Conservation (phyloP, 2,329 filamentous ascomycete species). For the Chrysoporthe deuterocubensis region DNA sequence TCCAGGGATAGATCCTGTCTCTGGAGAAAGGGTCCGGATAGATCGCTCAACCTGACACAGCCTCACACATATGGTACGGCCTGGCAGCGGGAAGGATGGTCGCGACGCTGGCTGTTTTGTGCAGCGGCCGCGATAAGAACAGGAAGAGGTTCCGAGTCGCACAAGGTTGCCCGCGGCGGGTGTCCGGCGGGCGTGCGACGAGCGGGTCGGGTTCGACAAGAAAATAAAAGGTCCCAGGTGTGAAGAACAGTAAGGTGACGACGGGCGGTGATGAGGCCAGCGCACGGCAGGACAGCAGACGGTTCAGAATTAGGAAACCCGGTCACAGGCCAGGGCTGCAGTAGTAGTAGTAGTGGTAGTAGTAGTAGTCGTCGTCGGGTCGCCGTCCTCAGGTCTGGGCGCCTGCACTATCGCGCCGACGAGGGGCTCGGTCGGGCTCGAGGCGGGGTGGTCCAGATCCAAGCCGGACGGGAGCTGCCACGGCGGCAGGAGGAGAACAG, state of each 20-base stretch:
- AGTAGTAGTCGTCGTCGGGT: not conserved
- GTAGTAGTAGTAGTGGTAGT: too few relatives aligned
- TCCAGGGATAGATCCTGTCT: not conserved
- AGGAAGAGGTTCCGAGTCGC: conserved; percentile 17
- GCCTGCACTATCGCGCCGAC: not conserved
- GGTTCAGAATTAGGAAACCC: not conserved
- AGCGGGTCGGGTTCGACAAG: conserved; percentile 1
- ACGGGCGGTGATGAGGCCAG: not conserved
- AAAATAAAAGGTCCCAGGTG: not conserved
- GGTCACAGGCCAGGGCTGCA: not conserved
- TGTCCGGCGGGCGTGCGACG: conserved; percentile 6
- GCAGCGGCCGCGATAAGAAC: not conserved
- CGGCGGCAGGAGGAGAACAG: not conserved
- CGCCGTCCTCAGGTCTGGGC: not conserved
- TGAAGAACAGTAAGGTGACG: not conserved
- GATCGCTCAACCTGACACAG: not conserved
- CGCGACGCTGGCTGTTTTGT: not conserved
- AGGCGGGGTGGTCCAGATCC: conserved; percentile 1
- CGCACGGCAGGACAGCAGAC: not conserved
- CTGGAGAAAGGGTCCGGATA: not conserved
- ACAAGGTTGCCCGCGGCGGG: conserved; percentile 14
- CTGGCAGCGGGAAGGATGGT: not conserved
- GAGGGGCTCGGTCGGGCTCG: not conserved
- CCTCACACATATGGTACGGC: not conserved
- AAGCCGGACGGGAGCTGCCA: conserved; percentile 12